Percentiles rank a stretch among this genome's conserved stretches.
Evolutionary conservation across 2,329 filamentous ascomycete genomes (phyloP).

Genomic region (Cladosporium sphaerospermum): DNA sequence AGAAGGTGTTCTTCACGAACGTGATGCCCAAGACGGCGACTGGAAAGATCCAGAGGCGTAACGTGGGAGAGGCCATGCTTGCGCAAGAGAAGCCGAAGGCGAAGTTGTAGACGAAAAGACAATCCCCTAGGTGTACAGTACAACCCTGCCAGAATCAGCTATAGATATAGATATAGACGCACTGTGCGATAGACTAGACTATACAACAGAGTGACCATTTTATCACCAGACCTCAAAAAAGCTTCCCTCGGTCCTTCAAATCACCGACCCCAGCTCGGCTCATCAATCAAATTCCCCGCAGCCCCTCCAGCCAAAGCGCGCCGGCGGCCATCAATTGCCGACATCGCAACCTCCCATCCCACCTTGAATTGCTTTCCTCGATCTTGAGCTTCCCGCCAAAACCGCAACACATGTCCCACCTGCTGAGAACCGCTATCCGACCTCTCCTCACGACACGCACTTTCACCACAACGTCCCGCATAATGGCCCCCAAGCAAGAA

Average conservation of each 20-base stretch:
- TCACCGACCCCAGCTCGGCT: not conserved
- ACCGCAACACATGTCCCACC: not conserved
- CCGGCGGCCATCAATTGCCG: slow-evolving; percentile 7
- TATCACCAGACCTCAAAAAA: too few relatives aligned
- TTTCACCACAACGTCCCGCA: slow-evolving; percentile 19
- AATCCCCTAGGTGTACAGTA: too few relatives aligned
- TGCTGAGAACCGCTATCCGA: not conserved
- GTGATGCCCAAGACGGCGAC: slow-evolving; percentile 84
- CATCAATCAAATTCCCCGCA: not conserved
- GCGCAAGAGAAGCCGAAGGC: slow-evolving; percentile 29
- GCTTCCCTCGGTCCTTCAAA: too few relatives aligned
- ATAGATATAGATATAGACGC: not conserved
- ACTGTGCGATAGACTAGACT: not conserved
- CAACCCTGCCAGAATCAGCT: too few relatives aligned
- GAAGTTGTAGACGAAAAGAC: slow-evolving; percentile 6
- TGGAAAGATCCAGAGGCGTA: slow-evolving; percentile 78
- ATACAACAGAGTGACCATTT: not conserved
- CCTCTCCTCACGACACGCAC: slow-evolving; percentile 3
- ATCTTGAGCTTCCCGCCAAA: not conserved
- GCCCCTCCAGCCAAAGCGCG: not conserved
- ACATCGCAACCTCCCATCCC: slow-evolving; percentile 8
- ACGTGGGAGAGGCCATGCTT: slow-evolving; percentile 80
- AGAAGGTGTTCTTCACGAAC: slow-evolving; percentile 77
- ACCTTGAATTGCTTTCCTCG: not conserved
- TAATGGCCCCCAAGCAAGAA: slow-evolving; percentile 36